Evolutionary conservation across 495 filamentous ascomycete species (phyloP), one percentile per base, ranked within the genome.

Genomic region (Cercophora scortea): DNA sequence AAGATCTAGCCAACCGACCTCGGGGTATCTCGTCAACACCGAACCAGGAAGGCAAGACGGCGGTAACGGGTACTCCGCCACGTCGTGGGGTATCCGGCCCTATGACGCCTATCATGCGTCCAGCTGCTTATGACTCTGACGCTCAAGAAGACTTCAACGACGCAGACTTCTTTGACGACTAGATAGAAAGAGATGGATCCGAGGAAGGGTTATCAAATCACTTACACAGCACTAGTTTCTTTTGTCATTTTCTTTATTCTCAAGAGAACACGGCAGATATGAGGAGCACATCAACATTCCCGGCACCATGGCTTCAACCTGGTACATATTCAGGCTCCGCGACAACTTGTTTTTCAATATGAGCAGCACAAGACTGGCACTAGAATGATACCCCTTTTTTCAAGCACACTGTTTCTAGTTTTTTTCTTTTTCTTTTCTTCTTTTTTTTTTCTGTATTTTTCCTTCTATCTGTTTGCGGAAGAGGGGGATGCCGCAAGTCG

Each of bases 71-170:
- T 49, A 62, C 70, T 44, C 61, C 69, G 51, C 57, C 67, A 59
- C 54, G 56, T n/a, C 67, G 61, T 45, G 59, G 58, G 40, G 38
- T 47, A 60, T 51, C 49, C 52, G 78, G 53, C 61, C 76, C 84
- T 77, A 35, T 73, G 42, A 90, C 87, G 32, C 85, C 85, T 9
- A 81, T 90, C 61, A 79, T 89, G 67, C 76, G 82, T 12, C 68
- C 79, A 50, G 77, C 70, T 15, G 82, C 79, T 57, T 91, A 91
- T 59, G 87, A 90, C 61, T 73, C 77, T 42, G 87, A 91, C 60
- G 86, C 86, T 0, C 81, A 81, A 54, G 74, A 74, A 51, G 72
- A 81, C 35, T 81, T 80, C 57, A 74, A 76, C 53, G 75, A 79
- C 54, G 73, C 73, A 0, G 74, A 71, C 10, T 81, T 81, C 65